Base-by-base conservation (phyloP, 1,284 basidiomycete species). In the Schizophyllum amplum region DNA sequence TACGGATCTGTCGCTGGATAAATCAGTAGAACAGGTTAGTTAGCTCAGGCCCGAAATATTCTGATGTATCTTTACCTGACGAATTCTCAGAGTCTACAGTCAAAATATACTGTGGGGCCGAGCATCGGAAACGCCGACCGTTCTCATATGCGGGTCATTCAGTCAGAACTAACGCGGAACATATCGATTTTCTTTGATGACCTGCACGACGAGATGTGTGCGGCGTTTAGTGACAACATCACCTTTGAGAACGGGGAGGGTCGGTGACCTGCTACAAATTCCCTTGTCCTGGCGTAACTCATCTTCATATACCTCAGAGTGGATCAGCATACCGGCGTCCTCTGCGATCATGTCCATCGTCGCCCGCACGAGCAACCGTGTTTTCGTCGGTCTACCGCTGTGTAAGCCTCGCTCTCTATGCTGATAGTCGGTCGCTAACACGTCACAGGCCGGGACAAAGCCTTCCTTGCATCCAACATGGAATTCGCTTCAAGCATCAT, bases 291-390 rank as follows among this genome's bases (percentile, higher is more conserved):
- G n/a, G n/a, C n/a, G n/a, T n/a, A n/a, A 42, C 33, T 13, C 7
- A 42, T 17, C 33, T 3, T 17, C 33, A 42, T 9, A 9, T 13
- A 4, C 17, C 33, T 17, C 54, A 80, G 78, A 74, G 33, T 80
- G 79, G 78, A 59, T 60, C 2, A 62, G 62, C 5, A 54, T 76
- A 17, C 67, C 67, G 2, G 70, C 67, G 1, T 59, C 68, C 15
- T 59, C 66, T 5, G 71, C 69, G 0, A 60, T 76, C 13, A 69
- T 72, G 66, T 63, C 71, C 24, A 68, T 80, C 25, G 70, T 80
- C 1, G 69, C 66, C 53, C 65, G 76, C 11, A 65, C 67, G 4
- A 72, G 64, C 57, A 75, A 75, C 58, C 66, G 73, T 23, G 58
- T 71, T 1, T 70, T 75, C 48, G 70, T 75, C 20, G 74, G 72